These are phyloP conservation scores for Eustoma russellianum DNA, from an alignment of 257 asterid genomes.

Conservation along the genomic window DNA sequence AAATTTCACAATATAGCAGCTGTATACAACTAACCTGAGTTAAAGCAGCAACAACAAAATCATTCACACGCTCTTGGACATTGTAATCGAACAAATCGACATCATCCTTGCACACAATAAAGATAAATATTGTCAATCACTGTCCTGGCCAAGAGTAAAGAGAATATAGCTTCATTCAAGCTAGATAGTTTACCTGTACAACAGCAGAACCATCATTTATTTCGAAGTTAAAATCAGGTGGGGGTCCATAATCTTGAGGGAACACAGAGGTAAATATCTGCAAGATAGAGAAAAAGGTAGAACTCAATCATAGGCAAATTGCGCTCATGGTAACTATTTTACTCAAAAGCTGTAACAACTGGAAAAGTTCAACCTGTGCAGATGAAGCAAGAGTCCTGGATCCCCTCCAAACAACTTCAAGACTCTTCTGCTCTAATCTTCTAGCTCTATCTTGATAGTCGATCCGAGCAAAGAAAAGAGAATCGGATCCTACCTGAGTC, in stretches of 20 bases:
- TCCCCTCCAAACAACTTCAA: slow-evolving; percentile 91
- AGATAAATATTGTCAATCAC: slow-evolving; percentile 14
- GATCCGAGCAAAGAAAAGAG: slow-evolving; percentile 87
- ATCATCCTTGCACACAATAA: slow-evolving; percentile 52
- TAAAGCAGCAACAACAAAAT: slow-evolving; percentile 79
- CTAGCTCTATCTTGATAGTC: slow-evolving; percentile 95
- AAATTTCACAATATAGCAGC: neutral
- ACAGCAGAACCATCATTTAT: slow-evolving; percentile 56
- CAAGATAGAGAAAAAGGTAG: neutral
- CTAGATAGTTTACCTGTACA: slow-evolving; percentile 56
- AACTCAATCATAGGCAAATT: neutral
- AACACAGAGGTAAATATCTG: slow-evolving; percentile 97
- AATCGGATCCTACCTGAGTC: slow-evolving; percentile 89
- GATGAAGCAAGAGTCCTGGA: slow-evolving; percentile 77
- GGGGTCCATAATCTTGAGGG: slow-evolving; percentile 84
- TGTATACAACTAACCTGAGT: slow-evolving; percentile 36
- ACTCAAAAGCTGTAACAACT: neutral
- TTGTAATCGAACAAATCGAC: slow-evolving; percentile 61
- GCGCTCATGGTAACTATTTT: neutral
- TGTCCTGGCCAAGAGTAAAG: slow-evolving; percentile 8
- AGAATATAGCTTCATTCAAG: slow-evolving; percentile 2
- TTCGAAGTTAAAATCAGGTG: slow-evolving; percentile 69
- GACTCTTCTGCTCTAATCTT: slow-evolving; percentile 65
- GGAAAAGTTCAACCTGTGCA: slow-evolving; percentile 48
- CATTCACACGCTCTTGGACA: slow-evolving; percentile 80